Conservation (phyloP, 2,329 filamentous ascomycete species). For the Sarocladium kiliense region DNA sequence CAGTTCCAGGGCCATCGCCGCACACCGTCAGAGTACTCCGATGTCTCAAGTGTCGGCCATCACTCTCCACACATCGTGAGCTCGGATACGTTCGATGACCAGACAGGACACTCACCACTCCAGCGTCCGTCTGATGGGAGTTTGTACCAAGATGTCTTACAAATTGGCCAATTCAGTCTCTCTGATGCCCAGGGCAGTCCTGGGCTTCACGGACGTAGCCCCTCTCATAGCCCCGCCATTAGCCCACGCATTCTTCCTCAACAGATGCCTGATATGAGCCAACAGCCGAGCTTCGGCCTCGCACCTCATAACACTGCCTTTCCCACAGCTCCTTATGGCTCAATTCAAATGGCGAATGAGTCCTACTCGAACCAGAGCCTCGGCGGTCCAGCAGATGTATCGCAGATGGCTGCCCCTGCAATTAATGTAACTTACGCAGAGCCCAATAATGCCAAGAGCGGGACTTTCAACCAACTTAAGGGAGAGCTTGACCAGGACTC, state of each 20-base stretch:
- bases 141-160: constrained; percentile 73
- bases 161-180: constrained; percentile 75
- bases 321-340: constrained; percentile 16
- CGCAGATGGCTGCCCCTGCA: constrained; percentile 82
- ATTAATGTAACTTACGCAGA: constrained; percentile 94
- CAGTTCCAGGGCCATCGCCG: constrained; percentile 79
- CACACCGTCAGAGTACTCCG: constrained; percentile 85
- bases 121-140: constrained; percentile 66
- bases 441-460: constrained; percentile 45
- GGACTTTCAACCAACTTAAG: constrained; percentile 46
- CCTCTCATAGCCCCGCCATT: constrained; percentile 68
- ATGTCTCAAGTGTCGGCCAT: constrained; percentile 72
- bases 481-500: constrained; percentile 68
- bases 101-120: constrained; percentile 73
- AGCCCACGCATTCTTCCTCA: constrained; percentile 57
- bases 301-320: constrained; percentile 34
- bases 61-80: constrained; percentile 78
- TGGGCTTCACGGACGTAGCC: constrained; percentile 67
- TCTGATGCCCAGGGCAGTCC: constrained; percentile 67
- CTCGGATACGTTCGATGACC: constrained; percentile 72
- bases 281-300: constrained; percentile 42
- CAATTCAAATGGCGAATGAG: constrained; percentile 31
- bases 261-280: constrained; percentile 46
- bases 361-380: constrained; percentile 49
- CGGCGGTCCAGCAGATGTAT: constrained; percentile 52